Percentiles rank a stretch among this genome's conserved stretches.
phyloP scores from a whole-genome alignment of 2,329 filamentous ascomycete genomes.

The Zasmidium angulare region DNA sequence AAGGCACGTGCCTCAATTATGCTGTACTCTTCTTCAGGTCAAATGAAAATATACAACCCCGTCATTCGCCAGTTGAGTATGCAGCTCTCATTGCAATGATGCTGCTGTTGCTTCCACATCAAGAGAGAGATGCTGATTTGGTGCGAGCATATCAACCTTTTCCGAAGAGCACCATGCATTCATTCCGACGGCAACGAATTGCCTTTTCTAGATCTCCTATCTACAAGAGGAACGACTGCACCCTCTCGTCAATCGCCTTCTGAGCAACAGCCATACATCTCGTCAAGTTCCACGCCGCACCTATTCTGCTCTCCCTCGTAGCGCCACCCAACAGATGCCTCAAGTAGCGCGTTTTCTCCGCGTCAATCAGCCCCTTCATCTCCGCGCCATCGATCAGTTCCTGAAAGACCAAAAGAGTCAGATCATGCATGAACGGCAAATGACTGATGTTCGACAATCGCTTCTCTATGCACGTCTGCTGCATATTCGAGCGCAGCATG shows the following conservation, averaged over 20 bases:
- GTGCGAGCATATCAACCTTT: too few species aligned
- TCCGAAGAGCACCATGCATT: too few species aligned
- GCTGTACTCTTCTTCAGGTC: too few species aligned
- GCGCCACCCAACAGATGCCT: conserved; percentile 19
- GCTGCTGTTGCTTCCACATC: too few species aligned
- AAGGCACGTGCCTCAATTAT: too few species aligned
- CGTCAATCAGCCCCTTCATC: conserved; percentile 15
- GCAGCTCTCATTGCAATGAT: too few species aligned
- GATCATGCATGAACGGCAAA: conserved; percentile 22
- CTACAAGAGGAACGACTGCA: conserved; percentile 9
- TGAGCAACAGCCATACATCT: conserved; percentile 23
- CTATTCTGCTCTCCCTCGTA: conserved; percentile 19
- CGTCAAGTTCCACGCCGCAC: conserved; percentile 24
- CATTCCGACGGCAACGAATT: too few species aligned
- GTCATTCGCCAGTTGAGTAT: too few species aligned
- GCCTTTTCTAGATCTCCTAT: too few species aligned
- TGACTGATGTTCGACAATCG: conserved; percentile 18
- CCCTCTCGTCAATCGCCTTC: conserved; percentile 13
- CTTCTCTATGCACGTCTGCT: conserved; percentile 21
- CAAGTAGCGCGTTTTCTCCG: conserved; percentile 16
- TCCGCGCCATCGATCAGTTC: conserved; percentile 25
- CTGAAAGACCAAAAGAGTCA: conserved; percentile 22
- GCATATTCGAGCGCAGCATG: conserved; percentile 18
- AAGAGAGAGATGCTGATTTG: too few species aligned
- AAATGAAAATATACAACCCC: too few species aligned